phyloP scores from a whole-genome alignment of 805 yeast genomes.

The Kazachstania taianensis region DNA sequence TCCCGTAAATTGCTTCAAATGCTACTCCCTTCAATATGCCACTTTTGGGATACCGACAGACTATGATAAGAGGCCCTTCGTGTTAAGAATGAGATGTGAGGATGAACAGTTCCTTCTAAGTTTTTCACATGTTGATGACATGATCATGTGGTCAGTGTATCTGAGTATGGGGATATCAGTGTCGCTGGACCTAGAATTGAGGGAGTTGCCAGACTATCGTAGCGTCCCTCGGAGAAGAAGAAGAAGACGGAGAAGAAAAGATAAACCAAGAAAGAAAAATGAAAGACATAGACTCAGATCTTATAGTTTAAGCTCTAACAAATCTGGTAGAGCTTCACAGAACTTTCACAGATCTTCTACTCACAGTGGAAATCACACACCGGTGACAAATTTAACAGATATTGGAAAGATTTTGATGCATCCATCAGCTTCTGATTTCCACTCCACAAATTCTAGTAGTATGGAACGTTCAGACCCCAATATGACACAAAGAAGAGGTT shows the following conservation, averaged over 20 bases:
- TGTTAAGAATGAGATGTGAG: conserved; percentile 69
- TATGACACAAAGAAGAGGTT: no score
- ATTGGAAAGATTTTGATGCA: no score
- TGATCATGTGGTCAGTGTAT: conserved; percentile 72
- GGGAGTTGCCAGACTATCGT: conserved; percentile 67
- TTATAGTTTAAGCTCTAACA: conserved; percentile 1
- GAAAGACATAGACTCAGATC: neutral
- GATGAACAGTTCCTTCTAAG: conserved; percentile 69
- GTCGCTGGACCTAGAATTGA: conserved; percentile 59
- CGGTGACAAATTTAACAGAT: no score
- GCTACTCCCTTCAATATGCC: conserved; percentile 77
- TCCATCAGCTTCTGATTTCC: no score
- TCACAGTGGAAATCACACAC: no score
- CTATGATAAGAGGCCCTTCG: conserved; percentile 59
- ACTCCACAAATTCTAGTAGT: no score
- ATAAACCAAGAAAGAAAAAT: neutral
- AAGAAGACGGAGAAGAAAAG: conserved; percentile 41
- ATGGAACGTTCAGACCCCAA: no score
- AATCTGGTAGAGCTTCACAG: neutral
- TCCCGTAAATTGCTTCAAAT: conserved; percentile 36
- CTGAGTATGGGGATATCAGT: conserved; percentile 69
- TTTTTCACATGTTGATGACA: conserved; percentile 49
- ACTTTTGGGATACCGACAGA: conserved; percentile 79
- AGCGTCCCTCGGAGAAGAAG: conserved; percentile 75
- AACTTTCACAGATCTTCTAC: no score